Evolutionary conservation across 2,329 filamentous ascomycete species (phyloP).

Genomic region (Fusarium beomiforme): DNA sequence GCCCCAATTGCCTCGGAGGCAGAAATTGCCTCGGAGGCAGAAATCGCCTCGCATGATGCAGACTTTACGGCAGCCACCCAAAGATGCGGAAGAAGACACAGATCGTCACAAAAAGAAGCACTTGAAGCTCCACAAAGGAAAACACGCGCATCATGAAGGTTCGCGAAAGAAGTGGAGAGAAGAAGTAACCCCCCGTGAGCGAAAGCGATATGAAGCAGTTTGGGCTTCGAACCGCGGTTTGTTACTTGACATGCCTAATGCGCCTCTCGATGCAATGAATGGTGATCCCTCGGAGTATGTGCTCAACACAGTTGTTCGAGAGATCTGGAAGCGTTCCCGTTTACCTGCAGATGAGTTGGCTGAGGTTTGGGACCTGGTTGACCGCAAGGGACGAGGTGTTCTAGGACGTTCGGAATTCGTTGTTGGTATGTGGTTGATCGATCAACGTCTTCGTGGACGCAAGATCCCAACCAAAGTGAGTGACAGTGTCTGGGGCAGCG

Average conservation of each 20-base stretch:
- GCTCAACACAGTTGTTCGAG: conserved; percentile 73
- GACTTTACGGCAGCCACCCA: conserved; percentile 69
- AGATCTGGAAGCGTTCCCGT: conserved; percentile 79
- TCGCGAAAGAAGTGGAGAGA: conserved; percentile 81
- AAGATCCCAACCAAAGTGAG: conserved; percentile 78
- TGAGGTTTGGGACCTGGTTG: conserved; percentile 82
- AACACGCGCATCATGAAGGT: conserved; percentile 81
- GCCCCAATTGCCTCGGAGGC: conserved; percentile 53
- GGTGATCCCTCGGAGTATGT: conserved; percentile 61
- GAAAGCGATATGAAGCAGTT: conserved; percentile 84
- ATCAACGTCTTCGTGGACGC: conserved; percentile 80
- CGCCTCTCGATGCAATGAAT: conserved; percentile 28
- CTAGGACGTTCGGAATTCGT: conserved; percentile 79
- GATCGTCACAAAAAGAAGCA: conserved; percentile 60
- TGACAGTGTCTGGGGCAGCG: conserved; percentile 81
- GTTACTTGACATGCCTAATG: conserved; percentile 48
- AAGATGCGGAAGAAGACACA: conserved; percentile 63
- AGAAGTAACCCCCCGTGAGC: conserved; percentile 74
- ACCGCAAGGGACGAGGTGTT: conserved; percentile 62
- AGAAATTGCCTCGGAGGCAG: conserved; percentile 60
- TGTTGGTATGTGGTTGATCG: conserved; percentile 84
- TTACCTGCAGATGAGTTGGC: conserved; percentile 74
- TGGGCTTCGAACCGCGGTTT: conserved; percentile 84
- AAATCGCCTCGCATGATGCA: conserved; percentile 67
- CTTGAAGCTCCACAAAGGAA: conserved; percentile 61